Conservation (phyloP, 352 stramenopile species). For the Globisporangium emineosum region DNA sequence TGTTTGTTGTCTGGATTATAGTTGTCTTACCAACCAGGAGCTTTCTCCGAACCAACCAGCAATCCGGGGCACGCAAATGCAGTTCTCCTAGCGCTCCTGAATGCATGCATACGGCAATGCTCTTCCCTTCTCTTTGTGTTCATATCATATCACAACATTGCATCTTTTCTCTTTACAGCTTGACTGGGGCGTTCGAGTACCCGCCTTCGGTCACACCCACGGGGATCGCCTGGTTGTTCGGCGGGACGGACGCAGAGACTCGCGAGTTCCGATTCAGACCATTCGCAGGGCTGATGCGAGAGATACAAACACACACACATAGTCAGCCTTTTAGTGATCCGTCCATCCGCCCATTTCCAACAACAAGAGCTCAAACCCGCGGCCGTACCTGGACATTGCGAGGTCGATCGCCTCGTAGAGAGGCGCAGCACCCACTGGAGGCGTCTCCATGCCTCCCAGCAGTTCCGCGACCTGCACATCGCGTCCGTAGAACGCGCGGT, state of each 20-base stretch:
- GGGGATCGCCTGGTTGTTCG: slow-evolving; percentile 18
- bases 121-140: not conserved
- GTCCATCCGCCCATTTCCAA: not conserved
- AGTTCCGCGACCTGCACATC: slow-evolving; percentile 65
- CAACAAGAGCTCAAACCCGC: not conserved
- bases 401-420: slow-evolving; percentile 83
- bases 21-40: no score
- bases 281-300: slow-evolving; percentile 53
- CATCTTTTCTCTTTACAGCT: slow-evolving; percentile 26
- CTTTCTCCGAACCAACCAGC: no score
- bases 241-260: not conserved
- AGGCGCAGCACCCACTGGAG: slow-evolving; percentile 75
- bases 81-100: no score
- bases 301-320: not conserved
- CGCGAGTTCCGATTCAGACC: slow-evolving; percentile 43
- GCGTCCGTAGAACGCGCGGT: slow-evolving; percentile 91
- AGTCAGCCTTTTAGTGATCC: not conserved
- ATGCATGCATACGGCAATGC: not conserved
- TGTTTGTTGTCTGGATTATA: not conserved
- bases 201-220: slow-evolving; percentile 13
- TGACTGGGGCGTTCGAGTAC: slow-evolving; percentile 42
- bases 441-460: slow-evolving; percentile 67
- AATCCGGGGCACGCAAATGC: no score
- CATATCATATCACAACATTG: no score
- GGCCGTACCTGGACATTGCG: slow-evolving; percentile 57